A percentile compares a stretch with the other conserved stretches of the same genome.
Evolutionary conservation across 305 asterid species (phyloP).

Genomic region (Lippia alba): DNA sequence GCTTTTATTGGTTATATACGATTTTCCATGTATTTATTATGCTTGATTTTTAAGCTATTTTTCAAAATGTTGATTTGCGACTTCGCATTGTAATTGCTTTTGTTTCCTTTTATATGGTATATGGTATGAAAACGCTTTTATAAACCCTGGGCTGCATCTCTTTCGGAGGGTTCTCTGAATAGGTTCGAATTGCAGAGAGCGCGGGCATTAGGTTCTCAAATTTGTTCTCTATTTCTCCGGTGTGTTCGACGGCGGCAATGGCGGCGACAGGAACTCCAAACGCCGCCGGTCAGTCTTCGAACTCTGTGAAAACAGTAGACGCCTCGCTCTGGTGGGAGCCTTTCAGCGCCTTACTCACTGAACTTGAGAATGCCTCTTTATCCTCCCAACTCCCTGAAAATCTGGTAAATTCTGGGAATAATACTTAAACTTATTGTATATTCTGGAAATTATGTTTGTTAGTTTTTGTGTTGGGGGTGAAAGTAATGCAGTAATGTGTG

Average conservation of each 20-base stretch:
- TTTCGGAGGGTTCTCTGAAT: neutral
- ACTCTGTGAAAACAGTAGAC: constrained; percentile 49
- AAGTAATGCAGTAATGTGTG: neutral
- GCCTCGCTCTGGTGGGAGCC: constrained; percentile 97
- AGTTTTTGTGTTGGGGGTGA: neutral
- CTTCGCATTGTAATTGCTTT: no score
- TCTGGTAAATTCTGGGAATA: constrained; percentile 47
- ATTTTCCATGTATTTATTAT: no score
- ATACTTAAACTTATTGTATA: no score
- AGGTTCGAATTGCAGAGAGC: constrained; percentile 40
- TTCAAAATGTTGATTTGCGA: no score
- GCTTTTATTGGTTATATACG: no score
- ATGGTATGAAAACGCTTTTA: neutral
- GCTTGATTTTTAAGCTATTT: no score
- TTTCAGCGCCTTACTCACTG: constrained; percentile 59
- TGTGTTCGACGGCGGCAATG: constrained; percentile 43
- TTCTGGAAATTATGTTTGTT: neutral
- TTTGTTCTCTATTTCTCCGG: neutral
- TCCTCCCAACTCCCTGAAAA: constrained; percentile 59
- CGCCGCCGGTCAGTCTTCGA: constrained; percentile 38
- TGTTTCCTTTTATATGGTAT: no score
- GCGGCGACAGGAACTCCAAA: constrained; percentile 41
- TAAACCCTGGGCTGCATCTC: constrained; percentile 26
- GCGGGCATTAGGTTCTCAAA: constrained; percentile 46
- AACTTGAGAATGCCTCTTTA: constrained; percentile 68